Evolutionary conservation across 805 yeast species (phyloP).

Genomic region (Barnettozyma wickerhamii): DNA sequence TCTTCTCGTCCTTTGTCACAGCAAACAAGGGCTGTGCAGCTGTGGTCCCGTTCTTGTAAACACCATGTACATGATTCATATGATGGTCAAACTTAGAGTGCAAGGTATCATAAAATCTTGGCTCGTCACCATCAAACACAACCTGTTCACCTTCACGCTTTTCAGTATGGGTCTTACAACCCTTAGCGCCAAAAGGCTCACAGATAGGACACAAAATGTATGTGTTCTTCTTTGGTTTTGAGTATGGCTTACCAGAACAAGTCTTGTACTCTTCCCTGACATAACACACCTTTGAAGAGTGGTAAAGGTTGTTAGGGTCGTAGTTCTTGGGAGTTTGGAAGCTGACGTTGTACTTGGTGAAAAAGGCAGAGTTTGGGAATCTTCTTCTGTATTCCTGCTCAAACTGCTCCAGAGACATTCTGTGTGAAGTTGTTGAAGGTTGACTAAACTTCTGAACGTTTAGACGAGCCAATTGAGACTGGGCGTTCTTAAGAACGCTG

Average conservation of each 20-base stretch:
- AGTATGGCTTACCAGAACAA: neutral
- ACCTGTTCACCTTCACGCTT: slow-evolving; percentile 1
- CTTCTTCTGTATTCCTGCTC: no score
- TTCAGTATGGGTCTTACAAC: neutral
- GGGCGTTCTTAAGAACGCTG: no score
- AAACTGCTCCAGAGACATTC: no score
- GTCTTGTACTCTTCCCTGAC: neutral
- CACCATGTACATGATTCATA: slow-evolving; percentile 5
- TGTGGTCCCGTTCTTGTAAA: slow-evolving; percentile 4
- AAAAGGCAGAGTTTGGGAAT: neutral
- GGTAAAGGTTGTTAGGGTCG: neutral
- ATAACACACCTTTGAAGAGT: slow-evolving; percentile 7
- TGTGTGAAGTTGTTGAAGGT: no score
- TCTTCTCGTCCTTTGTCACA: no score
- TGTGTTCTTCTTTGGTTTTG: slow-evolving; percentile 4
- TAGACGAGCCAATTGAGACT: no score
- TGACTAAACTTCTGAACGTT: no score
- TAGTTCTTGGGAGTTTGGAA: neutral
- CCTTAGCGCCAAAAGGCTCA: neutral
- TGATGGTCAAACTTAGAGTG: slow-evolving; percentile 8
- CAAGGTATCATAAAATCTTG: slow-evolving; percentile 8
- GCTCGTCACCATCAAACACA: neutral
- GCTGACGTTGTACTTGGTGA: neutral
- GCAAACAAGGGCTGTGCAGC: neutral
- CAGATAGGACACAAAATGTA: slow-evolving; percentile 8